Percentiles rank a stretch among this genome's conserved stretches.
Evolutionary conservation across 2,329 filamentous ascomycete species (phyloP).

Genomic region (Colletotrichum brevisporum): DNA sequence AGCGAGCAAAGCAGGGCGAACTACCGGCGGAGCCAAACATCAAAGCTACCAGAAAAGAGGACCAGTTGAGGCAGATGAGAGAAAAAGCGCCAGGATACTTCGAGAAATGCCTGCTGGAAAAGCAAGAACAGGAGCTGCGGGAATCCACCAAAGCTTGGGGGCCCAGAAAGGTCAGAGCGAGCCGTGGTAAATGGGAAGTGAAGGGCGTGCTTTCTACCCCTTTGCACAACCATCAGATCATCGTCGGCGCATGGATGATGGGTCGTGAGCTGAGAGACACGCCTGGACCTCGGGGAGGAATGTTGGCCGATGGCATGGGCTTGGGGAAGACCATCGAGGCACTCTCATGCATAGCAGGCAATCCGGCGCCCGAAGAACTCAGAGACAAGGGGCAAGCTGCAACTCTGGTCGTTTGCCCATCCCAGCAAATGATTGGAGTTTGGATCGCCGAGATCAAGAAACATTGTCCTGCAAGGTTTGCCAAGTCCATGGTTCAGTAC

Average conservation of each 20-base stretch:
- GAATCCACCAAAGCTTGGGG: slow-evolving; percentile 3
- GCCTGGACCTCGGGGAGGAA: slow-evolving; percentile 58
- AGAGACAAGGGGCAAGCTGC: slow-evolving; percentile 50
- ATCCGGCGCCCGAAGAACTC: slow-evolving; percentile 56
- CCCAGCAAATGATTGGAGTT: slow-evolving; percentile 41
- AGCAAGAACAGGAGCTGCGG: neutral
- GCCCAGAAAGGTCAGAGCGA: neutral
- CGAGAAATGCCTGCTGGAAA: fast-evolving
- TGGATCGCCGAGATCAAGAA: slow-evolving; percentile 48
- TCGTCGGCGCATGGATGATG: slow-evolving; percentile 68
- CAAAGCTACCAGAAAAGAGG: neutral
- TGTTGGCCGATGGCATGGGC: slow-evolving; percentile 75
- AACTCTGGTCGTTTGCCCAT: slow-evolving; percentile 52
- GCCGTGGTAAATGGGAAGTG: slow-evolving; percentile 10
- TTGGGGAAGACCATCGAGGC: slow-evolving; percentile 74
- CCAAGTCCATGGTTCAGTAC: neutral
- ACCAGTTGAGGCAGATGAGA: slow-evolving; percentile 21
- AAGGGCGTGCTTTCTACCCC: neutral
- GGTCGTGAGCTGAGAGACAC: slow-evolving; percentile 57
- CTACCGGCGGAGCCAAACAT: neutral
- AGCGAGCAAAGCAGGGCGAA: slow-evolving; percentile 7
- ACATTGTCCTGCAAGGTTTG: slow-evolving; percentile 40
- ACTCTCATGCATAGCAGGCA: slow-evolving; percentile 52
- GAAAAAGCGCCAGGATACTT: neutral
- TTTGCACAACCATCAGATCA: slow-evolving; percentile 60